phyloP scores from a whole-genome alignment of 1,284 basidiomycete species.

The Vanrija sp. region DNA sequence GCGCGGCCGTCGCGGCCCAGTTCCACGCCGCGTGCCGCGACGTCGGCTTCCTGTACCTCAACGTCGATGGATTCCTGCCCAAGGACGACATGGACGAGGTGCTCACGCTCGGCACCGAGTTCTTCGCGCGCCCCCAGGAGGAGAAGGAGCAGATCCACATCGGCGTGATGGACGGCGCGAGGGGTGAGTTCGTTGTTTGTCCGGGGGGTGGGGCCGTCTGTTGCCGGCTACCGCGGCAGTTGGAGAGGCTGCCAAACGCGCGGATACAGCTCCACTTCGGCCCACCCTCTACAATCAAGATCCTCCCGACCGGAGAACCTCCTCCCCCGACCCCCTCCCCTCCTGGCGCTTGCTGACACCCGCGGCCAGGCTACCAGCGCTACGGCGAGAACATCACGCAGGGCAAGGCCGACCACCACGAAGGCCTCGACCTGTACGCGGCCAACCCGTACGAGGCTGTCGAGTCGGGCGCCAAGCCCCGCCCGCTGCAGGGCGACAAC shows the following conservation, averaged over 20 bases:
- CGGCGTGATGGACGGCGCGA: conserved; percentile 62
- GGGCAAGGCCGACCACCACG: conserved; percentile 77
- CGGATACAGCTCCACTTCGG: no score
- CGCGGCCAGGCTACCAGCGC: conserved; percentile 39
- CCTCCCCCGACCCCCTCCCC: neutral
- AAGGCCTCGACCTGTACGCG: conserved; percentile 74
- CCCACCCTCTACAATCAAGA: no score
- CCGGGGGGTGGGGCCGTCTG: no score
- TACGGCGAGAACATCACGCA: conserved; percentile 77
- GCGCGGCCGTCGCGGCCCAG: conserved; percentile 53
- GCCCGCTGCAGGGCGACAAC: conserved; percentile 59
- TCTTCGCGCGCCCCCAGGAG: conserved; percentile 65
- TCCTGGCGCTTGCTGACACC: neutral
- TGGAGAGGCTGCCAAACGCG: no score
- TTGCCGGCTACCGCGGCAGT: no score
- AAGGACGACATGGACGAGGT: conserved; percentile 63
- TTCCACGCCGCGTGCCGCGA: conserved; percentile 69
- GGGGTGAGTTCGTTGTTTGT: conserved; percentile 69
- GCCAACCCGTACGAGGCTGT: conserved; percentile 47
- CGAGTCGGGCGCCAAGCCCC: neutral
- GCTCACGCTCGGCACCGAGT: conserved; percentile 60
- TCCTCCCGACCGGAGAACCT: no score
- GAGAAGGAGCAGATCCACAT: conserved; percentile 69
- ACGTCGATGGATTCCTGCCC: conserved; percentile 60
- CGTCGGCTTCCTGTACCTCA: conserved; percentile 82